A percentile compares a stretch with the other conserved stretches of the same genome.
phyloP scores from a whole-genome alignment of 176 grass and related monocot genomes.

The Eleusine coracana region DNA sequence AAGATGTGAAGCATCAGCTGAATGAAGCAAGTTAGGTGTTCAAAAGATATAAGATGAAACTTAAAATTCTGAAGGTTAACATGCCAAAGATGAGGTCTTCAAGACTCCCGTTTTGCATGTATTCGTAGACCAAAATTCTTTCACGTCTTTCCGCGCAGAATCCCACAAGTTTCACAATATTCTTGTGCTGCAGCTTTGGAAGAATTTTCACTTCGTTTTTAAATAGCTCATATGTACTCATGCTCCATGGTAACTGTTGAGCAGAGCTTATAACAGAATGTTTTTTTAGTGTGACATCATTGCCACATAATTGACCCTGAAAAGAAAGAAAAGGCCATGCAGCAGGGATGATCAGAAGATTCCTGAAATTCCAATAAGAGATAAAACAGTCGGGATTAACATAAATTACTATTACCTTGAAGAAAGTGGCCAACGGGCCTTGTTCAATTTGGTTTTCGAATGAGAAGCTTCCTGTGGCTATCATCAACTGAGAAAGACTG shows the following conservation, averaged over 20 bases:
- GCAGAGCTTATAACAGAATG: background rate
- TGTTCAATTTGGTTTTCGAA: background rate
- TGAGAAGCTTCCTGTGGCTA: conserved; percentile 4
- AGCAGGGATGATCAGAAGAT: no score
- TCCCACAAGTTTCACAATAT: conserved; percentile 22
- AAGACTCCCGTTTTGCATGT: conserved; percentile 29
- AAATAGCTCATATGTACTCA: conserved; percentile 19
- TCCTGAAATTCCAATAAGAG: no score
- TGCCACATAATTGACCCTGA: conserved; percentile 30
- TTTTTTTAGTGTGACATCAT: background rate
- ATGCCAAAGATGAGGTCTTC: conserved; percentile 29
- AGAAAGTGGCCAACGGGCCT: background rate
- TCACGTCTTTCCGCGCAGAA: conserved; percentile 19
- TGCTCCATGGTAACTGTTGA: background rate
- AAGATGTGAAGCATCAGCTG: no score
- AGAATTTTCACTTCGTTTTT: conserved; percentile 23
- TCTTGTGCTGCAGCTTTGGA: conserved; percentile 22
- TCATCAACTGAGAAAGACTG: background rate
- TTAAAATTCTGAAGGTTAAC: background rate
- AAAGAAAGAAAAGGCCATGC: background rate
- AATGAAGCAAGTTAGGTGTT: no score
- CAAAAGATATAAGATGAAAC: background rate
- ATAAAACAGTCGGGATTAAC: no score
- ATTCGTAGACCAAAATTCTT: conserved; percentile 13
- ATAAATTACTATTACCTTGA: background rate